Conservation (phyloP, 352 stramenopile genomes). For the Phytophthora constricta region DNA sequence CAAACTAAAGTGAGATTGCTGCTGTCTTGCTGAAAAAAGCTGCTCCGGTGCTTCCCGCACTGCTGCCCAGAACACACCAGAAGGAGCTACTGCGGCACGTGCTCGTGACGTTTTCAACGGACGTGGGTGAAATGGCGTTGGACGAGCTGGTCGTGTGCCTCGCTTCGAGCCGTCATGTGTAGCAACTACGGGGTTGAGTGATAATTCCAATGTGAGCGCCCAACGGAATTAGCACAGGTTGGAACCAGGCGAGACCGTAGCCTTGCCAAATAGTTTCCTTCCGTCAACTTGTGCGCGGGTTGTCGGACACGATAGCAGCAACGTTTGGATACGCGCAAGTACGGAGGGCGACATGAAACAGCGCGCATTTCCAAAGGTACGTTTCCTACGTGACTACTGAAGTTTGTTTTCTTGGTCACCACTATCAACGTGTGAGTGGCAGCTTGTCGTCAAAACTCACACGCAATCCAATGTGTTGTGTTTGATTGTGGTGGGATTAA, state of each 20-base stretch:
- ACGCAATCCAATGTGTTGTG: conserved; percentile 2
- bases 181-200: conserved; percentile 4
- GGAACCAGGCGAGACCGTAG: conserved; percentile 1
- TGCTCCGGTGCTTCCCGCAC: conserved; percentile 44
- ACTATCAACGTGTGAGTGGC: too few species aligned
- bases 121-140: background rate
- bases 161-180: conserved; percentile 32
- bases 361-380: conserved; percentile 27
- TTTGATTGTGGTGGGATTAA: background rate
- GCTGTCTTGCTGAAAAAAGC: background rate
- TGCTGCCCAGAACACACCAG: conserved; percentile 39
- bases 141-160: conserved; percentile 27
- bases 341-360: conserved; percentile 38
- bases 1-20: background rate
- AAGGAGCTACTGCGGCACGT: conserved; percentile 45
- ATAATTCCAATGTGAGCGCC: background rate
- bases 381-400: background rate
- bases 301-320: background rate
- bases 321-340: conserved; percentile 21
- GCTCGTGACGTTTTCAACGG: too few species aligned
- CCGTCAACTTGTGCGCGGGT: background rate
- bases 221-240: conserved; percentile 4
- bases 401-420: background rate
- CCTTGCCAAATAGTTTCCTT: conserved; percentile 6
- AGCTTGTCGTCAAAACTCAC: too few species aligned